Conservation (phyloP, 1,284 basidiomycete species). For the Fomitiporia mediterranea region DNA sequence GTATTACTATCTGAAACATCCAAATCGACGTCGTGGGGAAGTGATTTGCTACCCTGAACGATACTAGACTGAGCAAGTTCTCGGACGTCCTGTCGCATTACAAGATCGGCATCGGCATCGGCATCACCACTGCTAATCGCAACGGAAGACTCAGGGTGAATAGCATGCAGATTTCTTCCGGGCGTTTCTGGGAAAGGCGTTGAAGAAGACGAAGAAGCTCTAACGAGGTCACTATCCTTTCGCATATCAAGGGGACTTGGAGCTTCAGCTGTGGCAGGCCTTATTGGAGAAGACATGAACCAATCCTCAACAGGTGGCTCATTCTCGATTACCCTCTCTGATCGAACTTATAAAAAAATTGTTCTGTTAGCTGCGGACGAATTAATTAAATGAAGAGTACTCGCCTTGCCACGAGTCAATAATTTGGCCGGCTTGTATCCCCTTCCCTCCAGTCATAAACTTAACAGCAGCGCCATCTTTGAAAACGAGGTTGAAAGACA, state of each 20-base stretch:
- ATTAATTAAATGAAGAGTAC: too few relatives aligned
- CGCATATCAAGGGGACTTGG: background rate
- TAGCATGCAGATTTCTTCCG: background rate
- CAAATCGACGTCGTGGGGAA: background rate
- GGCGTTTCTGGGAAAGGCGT: conserved; percentile 9
- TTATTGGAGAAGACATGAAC: conserved; percentile 4
- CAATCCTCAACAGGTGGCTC: conserved; percentile 1
- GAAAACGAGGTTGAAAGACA: conserved; percentile 14
- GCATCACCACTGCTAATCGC: background rate
- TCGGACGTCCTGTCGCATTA: background rate
- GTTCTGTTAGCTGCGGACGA: background rate
- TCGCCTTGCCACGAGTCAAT: conserved; percentile 13
- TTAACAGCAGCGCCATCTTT: conserved; percentile 6
- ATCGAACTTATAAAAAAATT: background rate
- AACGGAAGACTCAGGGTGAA: background rate
- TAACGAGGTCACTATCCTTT: background rate
- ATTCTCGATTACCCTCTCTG: background rate
- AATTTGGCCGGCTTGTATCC: background rate
- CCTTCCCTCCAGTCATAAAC: background rate
- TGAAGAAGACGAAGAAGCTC: conserved; percentile 1
- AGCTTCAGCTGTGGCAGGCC: background rate
- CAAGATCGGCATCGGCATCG: background rate
- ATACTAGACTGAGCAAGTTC: background rate
- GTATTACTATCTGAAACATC: background rate
- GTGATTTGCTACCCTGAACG: background rate